Evolutionary conservation across 2,329 filamentous ascomycete genomes (phyloP).

Genomic region (Cladophialophora carrionii): DNA sequence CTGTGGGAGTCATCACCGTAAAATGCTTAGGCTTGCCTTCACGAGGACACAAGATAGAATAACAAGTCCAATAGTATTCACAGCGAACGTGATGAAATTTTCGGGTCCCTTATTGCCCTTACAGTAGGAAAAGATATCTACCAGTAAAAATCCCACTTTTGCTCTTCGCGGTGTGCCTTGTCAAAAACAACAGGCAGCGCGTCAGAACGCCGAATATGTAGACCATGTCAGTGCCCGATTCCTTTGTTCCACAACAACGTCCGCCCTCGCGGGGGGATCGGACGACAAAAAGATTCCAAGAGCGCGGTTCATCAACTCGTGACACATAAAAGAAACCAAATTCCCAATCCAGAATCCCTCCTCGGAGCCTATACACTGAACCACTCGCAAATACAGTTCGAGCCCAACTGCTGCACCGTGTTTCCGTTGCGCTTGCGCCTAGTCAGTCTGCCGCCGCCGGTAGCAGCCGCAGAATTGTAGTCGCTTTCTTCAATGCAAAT

Average conservation of each 20-base stretch:
- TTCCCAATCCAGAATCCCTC: background rate
- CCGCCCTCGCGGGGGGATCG: conserved; percentile 3
- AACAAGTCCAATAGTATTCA: background rate
- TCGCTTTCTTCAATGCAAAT: conserved; percentile 37
- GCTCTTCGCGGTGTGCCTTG: background rate
- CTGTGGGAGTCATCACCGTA: background rate
- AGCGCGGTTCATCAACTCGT: conserved; percentile 31
- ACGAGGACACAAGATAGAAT: background rate
- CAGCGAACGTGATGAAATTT: background rate
- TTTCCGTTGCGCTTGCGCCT: conserved; percentile 13
- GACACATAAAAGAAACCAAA: conserved; percentile 28
- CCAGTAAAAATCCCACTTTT: conserved; percentile 16
- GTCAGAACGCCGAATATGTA: conserved; percentile 17
- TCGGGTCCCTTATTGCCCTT: background rate
- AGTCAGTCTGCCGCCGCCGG: conserved; percentile 12
- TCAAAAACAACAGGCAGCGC: background rate
- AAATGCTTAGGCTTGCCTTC: background rate
- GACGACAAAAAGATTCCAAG: conserved; percentile 5
- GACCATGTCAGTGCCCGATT: background rate
- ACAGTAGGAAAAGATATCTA: conserved; percentile 14
- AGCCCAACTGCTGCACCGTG: conserved; percentile 29
- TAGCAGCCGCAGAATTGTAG: conserved; percentile 17
- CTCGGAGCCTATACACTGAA: conserved; percentile 30
- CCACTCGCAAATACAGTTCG: conserved; percentile 39
- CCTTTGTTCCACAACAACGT: background rate